A percentile compares a stretch with the other conserved stretches of the same genome.
phyloP scores from a whole-genome alignment of 345 rosid genomes.

The Lagerstroemia speciosa region DNA sequence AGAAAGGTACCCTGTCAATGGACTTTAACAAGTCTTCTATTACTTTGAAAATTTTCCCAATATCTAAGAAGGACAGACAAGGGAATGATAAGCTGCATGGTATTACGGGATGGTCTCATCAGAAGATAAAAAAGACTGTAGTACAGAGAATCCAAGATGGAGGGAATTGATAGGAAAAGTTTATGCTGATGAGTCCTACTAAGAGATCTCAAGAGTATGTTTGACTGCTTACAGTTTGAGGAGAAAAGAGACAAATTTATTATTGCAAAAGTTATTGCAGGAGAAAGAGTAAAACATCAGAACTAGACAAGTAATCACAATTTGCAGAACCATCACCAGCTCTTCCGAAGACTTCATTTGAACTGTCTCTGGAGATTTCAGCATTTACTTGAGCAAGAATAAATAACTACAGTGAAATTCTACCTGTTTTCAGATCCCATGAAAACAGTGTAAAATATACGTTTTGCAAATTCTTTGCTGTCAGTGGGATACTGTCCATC shows the following conservation, averaged over 20 bases:
- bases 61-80: neutral
- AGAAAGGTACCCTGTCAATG: conserved; percentile 6
- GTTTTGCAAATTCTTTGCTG: conserved; percentile 87
- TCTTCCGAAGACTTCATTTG: neutral
- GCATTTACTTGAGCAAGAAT: neutral
- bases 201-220: neutral
- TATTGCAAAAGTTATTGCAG: neutral
- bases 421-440: conserved; percentile 99
- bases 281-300: neutral
- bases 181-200: neutral
- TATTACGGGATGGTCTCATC: neutral
- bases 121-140: neutral
- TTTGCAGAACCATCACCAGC: neutral
- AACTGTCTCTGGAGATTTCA: neutral
- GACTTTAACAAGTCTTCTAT: too few species aligned
- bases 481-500: conserved; percentile 73
- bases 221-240: neutral
- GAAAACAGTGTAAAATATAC: conserved; percentile 82
- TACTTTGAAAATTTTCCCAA: too few species aligned
- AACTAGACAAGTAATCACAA: neutral
- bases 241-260: neutral
- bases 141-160: too few species aligned
- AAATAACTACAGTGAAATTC: conserved; percentile 1
- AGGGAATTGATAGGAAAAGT: neutral
- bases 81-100: neutral